phyloP scores from a whole-genome alignment of 805 yeast genomes.

The Candida mattraensis region DNA sequence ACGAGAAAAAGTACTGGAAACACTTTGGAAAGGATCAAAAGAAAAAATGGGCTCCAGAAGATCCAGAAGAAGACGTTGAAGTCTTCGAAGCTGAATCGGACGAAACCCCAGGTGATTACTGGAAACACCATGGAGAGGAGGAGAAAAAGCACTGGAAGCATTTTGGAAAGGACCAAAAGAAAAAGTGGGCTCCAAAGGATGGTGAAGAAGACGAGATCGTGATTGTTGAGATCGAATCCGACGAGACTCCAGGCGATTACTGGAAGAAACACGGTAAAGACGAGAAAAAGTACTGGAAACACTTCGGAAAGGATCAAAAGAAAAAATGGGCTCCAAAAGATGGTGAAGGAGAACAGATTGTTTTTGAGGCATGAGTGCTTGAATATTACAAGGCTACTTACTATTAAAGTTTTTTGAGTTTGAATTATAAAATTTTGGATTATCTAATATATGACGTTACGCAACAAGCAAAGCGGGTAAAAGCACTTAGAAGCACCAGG shows the following conservation, averaged over 20 bases:
- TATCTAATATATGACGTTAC: no score
- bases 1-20: conserved; percentile 27
- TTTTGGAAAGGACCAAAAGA: conserved; percentile 28
- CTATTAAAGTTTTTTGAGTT: no score
- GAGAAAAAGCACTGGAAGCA: conserved; percentile 29
- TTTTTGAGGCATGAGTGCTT: no score
- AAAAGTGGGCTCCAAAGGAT: conserved; percentile 21
- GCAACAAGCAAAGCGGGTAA: no score
- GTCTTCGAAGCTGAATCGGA: conserved; percentile 7
- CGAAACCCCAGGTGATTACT: conserved; percentile 20
- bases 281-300: conserved; percentile 30
- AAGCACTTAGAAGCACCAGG: no score
- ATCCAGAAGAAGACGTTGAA: conserved; percentile 13
- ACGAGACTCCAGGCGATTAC: no score
- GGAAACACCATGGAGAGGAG: conserved; percentile 25
- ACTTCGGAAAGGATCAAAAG: conserved; percentile 28
- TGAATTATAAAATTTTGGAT: no score
- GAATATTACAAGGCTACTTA: no score
- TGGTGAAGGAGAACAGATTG: conserved; percentile 3
- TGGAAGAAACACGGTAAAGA: conserved; percentile 16
- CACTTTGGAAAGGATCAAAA: conserved; percentile 26
- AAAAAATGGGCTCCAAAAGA: conserved; percentile 26
- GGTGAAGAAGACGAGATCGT: conserved; percentile 8
- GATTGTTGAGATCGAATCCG: no score
- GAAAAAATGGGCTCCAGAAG: conserved; percentile 26